A percentile compares a stretch with the other conserved stretches of the same genome.
Conservation (phyloP, 2,329 filamentous ascomycete species). For the Dactylellina haptotyla region DNA sequence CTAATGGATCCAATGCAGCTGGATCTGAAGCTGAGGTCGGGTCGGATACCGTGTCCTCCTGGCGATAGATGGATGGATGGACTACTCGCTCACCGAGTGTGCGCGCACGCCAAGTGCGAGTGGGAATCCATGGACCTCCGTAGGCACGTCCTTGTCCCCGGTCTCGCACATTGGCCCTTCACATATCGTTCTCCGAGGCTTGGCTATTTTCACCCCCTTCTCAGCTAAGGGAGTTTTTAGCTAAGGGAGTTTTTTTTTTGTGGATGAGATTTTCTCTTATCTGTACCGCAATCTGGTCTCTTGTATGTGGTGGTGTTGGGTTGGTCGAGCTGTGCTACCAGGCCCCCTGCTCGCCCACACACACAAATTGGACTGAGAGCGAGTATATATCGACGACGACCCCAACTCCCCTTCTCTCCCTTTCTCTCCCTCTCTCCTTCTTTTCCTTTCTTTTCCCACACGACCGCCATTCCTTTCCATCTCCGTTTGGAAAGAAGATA, state of each 20-base stretch:
- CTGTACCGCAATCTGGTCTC: conserved; percentile 51
- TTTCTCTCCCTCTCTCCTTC: background rate
- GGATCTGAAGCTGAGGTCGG: no score
- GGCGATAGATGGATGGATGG: no score
- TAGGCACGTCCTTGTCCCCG: background rate
- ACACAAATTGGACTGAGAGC: background rate
- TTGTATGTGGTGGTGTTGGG: background rate
- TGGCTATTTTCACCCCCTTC: no score
- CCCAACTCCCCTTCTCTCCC: conserved; percentile 17
- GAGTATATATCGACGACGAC: conserved; percentile 38
- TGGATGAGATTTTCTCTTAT: conserved; percentile 26
- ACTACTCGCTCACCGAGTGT: conserved; percentile 9
- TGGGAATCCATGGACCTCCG: conserved; percentile 28
- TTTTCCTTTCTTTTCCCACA: background rate
- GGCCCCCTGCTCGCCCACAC: conserved; percentile 1
- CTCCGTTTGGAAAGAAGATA: background rate
- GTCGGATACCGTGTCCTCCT: conserved; percentile 32
- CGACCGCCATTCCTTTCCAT: background rate
- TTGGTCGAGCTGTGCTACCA: background rate
- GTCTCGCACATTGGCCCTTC: background rate
- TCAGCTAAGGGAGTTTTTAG: background rate
- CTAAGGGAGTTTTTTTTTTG: background rate
- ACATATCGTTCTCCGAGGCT: no score
- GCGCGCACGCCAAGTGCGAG: conserved; percentile 9
- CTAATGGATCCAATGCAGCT: no score